These are phyloP conservation scores for Millerozyma miso DNA, from an alignment of 805 yeast species.

Conservation along the genomic window DNA sequence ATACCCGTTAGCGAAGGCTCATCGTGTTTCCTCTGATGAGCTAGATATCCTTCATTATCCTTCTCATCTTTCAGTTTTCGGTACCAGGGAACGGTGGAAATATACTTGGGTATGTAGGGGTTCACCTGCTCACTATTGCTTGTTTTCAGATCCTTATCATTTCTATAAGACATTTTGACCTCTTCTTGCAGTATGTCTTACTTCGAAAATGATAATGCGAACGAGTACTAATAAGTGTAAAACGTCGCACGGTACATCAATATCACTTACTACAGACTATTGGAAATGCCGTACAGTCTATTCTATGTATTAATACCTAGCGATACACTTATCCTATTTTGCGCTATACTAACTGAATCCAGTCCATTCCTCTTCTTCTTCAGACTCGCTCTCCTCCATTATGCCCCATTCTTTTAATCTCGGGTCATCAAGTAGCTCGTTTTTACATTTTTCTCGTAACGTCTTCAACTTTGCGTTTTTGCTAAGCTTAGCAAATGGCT, in stretches of 20 bases:
- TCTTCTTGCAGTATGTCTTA: background rate
- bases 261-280: too few relatives aligned
- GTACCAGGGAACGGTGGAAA: slow-evolving; percentile 39
- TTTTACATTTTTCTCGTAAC: slow-evolving; percentile 58
- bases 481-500: slow-evolving; percentile 56
- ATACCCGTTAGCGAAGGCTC: slow-evolving; percentile 43
- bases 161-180: background rate
- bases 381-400: slow-evolving; percentile 20
- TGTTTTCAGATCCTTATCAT: background rate
- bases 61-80: slow-evolving; percentile 33
- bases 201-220: background rate
- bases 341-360: slow-evolving; percentile 21
- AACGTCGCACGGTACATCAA: too few relatives aligned
- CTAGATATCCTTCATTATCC: slow-evolving; percentile 39
- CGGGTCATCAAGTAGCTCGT: slow-evolving; percentile 62
- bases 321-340: background rate
- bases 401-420: slow-evolving; percentile 66
- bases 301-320: background rate
- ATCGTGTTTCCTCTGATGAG: slow-evolving; percentile 45
- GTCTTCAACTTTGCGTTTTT: slow-evolving; percentile 53
- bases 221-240: background rate
- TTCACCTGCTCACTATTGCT: slow-evolving; percentile 11
- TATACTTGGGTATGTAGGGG: slow-evolving; percentile 38
- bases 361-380: slow-evolving; percentile 18
- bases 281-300: too few relatives aligned